These are phyloP conservation scores for Serpula lacrymans DNA, from an alignment of 768 basidiomycete genomes.

Conservation along the genomic window DNA sequence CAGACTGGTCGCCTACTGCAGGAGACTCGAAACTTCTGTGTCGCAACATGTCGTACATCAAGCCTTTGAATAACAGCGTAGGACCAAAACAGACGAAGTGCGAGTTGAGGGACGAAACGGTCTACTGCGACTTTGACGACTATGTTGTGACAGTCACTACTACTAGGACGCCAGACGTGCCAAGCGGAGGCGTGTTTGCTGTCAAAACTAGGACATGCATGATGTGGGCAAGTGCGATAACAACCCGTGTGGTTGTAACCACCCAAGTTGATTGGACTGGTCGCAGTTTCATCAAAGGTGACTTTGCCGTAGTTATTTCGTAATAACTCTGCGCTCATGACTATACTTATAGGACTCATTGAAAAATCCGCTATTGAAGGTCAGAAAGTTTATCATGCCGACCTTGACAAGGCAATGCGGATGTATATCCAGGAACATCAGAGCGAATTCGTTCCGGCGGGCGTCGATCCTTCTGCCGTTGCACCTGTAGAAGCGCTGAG, in stretches of 20 bases:
- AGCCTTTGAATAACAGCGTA: slow-evolving; percentile 80
- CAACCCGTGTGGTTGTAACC: slow-evolving; percentile 80
- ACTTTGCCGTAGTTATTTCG: not conserved
- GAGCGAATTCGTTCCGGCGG: slow-evolving; percentile 85
- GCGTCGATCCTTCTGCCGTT: slow-evolving; percentile 58
- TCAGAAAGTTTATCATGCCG: slow-evolving; percentile 81
- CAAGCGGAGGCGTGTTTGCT: slow-evolving; percentile 86
- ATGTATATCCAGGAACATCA: slow-evolving; percentile 86
- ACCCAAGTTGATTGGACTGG: slow-evolving; percentile 96
- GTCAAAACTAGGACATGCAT: slow-evolving; percentile 95
- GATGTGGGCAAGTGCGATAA: slow-evolving; percentile 84
- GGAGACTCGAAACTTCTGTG: slow-evolving; percentile 66
- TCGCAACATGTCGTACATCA: slow-evolving; percentile 95
- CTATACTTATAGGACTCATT: slow-evolving; percentile 68
- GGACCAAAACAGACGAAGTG: slow-evolving; percentile 97
- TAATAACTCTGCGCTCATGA: not conserved
- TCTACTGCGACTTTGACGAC: slow-evolving; percentile 78
- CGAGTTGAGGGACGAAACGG: slow-evolving; percentile 85
- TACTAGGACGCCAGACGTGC: slow-evolving; percentile 92
- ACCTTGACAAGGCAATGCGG: slow-evolving; percentile 83
- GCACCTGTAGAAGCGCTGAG: slow-evolving; percentile 41
- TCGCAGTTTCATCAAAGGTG: slow-evolving; percentile 94
- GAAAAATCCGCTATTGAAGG: slow-evolving; percentile 90
- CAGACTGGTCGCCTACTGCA: slow-evolving; percentile 82
- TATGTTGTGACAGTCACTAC: slow-evolving; percentile 83